Evolutionary conservation across 2,329 filamentous ascomycete species (phyloP), one percentile per base, ranked within the genome.

Genomic region (Clarireedia monteithiana): DNA sequence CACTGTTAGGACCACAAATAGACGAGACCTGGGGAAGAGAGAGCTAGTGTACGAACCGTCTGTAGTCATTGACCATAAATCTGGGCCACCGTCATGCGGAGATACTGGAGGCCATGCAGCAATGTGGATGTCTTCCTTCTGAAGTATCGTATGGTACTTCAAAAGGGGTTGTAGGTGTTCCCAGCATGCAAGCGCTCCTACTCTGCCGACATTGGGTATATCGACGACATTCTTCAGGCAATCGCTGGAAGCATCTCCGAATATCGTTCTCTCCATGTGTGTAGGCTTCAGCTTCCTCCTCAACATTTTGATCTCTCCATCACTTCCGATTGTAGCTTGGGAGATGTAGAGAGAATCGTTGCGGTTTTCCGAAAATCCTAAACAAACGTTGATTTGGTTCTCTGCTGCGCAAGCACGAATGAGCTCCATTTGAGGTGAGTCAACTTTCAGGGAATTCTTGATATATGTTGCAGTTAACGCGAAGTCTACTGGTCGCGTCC

Each of bases 221-320:
- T 77, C 71, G 4, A 75, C 72, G 0, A 82, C 79, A 40, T 74
- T 75, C 57, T 73, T 73, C 49, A 79, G 75, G 17, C 78, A 78
- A 42, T 82, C 76, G 1, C 77, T 80, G 1, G 77, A 74, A 2
- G 78, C 79, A 49, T 83, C 80, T 1, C 80, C 80, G 62, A 78
- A 83, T 46, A 75, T 66, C 6, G 73, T 66, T 4, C 73, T 67
- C 63, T 76, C 74, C 45, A 75, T 70, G 51, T 75, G 73, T 2
- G 73, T 75, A 1, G 74, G 72, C 51, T 70, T 70, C 55, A 76
- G 73, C 64, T 77, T 77, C 47, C 73, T 71, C 20, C 74, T 70
- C 58, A 74, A 69, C 62, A 74, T 71, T 57, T 73, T 61, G 50
- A 76, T 63, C 34, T 71, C 64, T 3, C 72, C 73, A 4, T 67